Base-by-base conservation (phyloP, 2,329 filamentous ascomycete genomes). In the Clonostachys rosea region DNA sequence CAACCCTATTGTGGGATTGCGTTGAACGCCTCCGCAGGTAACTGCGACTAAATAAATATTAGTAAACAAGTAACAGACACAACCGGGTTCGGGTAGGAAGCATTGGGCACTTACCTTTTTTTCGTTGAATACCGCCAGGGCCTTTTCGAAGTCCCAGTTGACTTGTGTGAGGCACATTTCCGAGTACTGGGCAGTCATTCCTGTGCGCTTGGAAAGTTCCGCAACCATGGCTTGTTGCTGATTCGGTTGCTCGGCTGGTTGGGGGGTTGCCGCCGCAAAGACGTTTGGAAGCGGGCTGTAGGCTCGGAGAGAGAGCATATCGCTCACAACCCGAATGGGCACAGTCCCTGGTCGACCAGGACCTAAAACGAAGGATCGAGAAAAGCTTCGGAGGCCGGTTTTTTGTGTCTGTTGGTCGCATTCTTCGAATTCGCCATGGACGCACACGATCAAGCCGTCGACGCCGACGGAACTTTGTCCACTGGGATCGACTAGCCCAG, bases 361-460 rank as follows among this genome's bases (percentile, higher is more conserved):
- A 0, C 89, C 89, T 16, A 95, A 75, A 39, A 91, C 71, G 60
- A 95, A 90, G 1, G 82, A 87, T 44, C 91, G 83, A 46, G 91
- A 89, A 65, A 95, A 95, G 62, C 86, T 90, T 50, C 90, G 84
- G 55, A 84, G 81, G 36, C 81, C 75, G 40, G 77, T 78, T 41
- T 78, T 75, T 43, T 76, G 71, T 18, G 75, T 77, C 14, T 66
- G 65, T 5, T 69, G 63, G 54, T 87, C 80, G 16, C 84, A 71
- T 60, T 96, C 91, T 43, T 92, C 84, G 50, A 90, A 95, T 58
- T 92, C 87, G 52, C 90, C 88, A 56, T 94, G 87, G n/a, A 92
- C 76, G 8, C 79, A 85, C 54, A 95, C 79, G 44, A 89, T 77
- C 53, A 95, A 79, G 8, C 90, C 89, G 52, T 88, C 87, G 17